Percentiles rank a stretch among this genome's conserved stretches.
These are phyloP conservation scores for Taphrina betulina DNA, from an alignment of 1,139 yeast species.

Conservation along the genomic window DNA sequence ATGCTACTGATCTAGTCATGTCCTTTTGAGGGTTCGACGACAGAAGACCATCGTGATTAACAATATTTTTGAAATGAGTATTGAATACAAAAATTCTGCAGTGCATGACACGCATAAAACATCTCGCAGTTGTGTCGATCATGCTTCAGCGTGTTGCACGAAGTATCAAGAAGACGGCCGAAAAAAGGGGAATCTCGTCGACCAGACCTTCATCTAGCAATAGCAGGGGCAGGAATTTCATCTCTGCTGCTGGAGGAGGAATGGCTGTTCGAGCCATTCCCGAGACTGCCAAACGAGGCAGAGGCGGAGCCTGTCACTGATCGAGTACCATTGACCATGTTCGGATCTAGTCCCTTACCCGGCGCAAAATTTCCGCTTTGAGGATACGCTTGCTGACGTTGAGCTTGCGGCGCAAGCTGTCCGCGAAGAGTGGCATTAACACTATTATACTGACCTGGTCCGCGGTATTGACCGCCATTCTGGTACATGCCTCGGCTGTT, in stretches of 20 bases:
- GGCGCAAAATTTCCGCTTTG: slow-evolving; percentile 14
- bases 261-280: slow-evolving; percentile 29
- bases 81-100: too few relatives aligned
- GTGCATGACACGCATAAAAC: too few relatives aligned
- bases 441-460: not conserved
- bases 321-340: slow-evolving; percentile 12
- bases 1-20: too few relatives aligned
- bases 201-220: not conserved
- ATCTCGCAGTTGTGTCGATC: too few relatives aligned
- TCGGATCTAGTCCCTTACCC: slow-evolving; percentile 14
- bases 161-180: too few relatives aligned
- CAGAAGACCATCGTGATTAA: too few relatives aligned
- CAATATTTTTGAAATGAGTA: too few relatives aligned
- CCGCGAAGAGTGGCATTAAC: slow-evolving; percentile 19
- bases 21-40: too few relatives aligned
- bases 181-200: too few relatives aligned
- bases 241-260: slow-evolving; percentile 29
- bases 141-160: too few relatives aligned
- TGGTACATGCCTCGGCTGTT: slow-evolving; percentile 21
- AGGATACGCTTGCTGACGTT: slow-evolving; percentile 2
- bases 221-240: slow-evolving; percentile 12
- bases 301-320: slow-evolving; percentile 30
- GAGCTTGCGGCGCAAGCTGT: slow-evolving; percentile 12
- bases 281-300: slow-evolving; percentile 29
- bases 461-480: not conserved